Evolutionary conservation across 768 basidiomycete genomes (phyloP), one percentile per base, ranked within the genome.

Genomic region (Macrolepiota dolichaula): DNA sequence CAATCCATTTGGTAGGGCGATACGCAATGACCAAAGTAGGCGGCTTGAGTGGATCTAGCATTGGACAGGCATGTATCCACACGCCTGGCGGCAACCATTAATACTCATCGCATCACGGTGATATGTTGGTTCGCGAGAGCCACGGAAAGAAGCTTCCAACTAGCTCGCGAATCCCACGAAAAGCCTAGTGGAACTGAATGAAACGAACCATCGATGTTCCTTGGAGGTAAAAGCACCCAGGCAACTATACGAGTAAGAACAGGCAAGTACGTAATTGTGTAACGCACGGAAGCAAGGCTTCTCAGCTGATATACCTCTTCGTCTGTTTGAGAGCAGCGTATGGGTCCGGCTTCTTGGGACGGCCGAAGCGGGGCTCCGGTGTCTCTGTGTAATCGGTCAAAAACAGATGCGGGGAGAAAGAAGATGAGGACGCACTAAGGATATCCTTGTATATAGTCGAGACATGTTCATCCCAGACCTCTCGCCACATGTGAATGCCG

Each of bases 401-500:
- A 62, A 51, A 42, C 51, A 29, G 25, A 57, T 55, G 65, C 59
- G 37, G 61, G 47, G 50, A 53, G 37, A 1, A 49, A 62, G 49
- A 64, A 54, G 47, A 32, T 22, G 40, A 64, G 61, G 36, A 85
- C 91, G 75, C 69, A 90, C 93, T 79, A 62, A 94, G 74, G 36
- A 87, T 74, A 64, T 86, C 80, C 62, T 68, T 67, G 74, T 94
- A 91, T 61, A 94, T 85, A 66, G 66, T 69, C 9, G 77, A 79
- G 13, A 92, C 90, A 9, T 78, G 73, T 65, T 81, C 74, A 66
- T 85, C 79, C 92, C 92, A 95, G 42, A 86, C 78, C 65, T 85
- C 85, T 68, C 94, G 80, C 85, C 88, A 96, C 87, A 95, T 92
- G 71, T 90, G 87, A 4, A 79, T 85, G 5, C 90, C 94, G 19